phyloP scores from a whole-genome alignment of 139 green algal species.

The Yamagishiella unicocca region DNA sequence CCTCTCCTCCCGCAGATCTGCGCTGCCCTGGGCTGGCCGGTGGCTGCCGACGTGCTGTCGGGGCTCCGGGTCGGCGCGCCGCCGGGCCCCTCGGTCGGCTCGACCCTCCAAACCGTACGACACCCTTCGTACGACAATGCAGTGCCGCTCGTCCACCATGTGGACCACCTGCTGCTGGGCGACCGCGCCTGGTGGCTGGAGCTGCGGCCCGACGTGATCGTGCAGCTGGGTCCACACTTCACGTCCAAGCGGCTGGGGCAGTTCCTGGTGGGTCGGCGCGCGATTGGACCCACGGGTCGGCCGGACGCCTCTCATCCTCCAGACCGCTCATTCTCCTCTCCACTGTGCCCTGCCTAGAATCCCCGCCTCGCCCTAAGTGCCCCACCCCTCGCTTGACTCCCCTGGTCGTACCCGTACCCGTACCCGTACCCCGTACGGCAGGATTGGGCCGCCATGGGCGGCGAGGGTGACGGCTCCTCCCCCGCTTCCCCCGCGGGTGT shows the following conservation, averaged over 20 bases:
- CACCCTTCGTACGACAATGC: conserved; percentile 1
- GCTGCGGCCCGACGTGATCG: conserved; percentile 83
- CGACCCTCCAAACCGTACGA: no score
- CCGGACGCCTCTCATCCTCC: no score
- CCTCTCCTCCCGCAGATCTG: conserved; percentile 7
- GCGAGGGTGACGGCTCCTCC: neutral
- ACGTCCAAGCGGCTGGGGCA: conserved; percentile 89
- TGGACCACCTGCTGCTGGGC: conserved; percentile 87
- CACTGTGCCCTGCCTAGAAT: no score
- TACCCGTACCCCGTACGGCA: no score
- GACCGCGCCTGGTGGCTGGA: conserved; percentile 66
- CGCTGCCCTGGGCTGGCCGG: conserved; percentile 84
- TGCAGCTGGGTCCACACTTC: conserved; percentile 87
- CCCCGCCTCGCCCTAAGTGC: no score
- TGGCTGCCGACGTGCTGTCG: conserved; percentile 90
- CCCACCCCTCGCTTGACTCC: neutral
- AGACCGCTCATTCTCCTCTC: no score
- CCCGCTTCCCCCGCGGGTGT: no score
- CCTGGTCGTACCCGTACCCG: neutral
- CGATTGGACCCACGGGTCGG: no score
- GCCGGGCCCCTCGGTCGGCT: no score
- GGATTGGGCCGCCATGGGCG: conserved; percentile 68
- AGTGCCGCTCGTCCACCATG: conserved; percentile 71
- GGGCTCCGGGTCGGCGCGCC: conserved; percentile 72
- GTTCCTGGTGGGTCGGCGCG: conserved; percentile 79